Conservation (phyloP, 805 yeast species). For the Barnettozyma californica region DNA sequence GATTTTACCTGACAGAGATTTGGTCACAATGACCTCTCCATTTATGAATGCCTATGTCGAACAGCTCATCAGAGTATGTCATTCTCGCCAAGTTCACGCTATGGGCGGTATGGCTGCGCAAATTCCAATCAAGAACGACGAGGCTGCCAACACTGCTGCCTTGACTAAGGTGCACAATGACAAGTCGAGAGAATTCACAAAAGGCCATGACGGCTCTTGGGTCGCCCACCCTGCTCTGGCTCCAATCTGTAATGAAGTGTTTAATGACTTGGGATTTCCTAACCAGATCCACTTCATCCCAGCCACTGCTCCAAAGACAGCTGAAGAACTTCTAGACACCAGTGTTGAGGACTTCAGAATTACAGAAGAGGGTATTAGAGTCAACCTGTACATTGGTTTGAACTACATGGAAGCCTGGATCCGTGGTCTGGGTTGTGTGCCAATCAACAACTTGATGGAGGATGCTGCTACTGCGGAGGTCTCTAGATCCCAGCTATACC, state of each 20-base stretch:
- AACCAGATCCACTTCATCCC: conserved; percentile 60
- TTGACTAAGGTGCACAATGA: conserved; percentile 69
- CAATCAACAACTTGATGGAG: conserved; percentile 82
- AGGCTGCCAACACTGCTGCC: conserved; percentile 55
- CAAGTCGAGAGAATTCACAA: conserved; percentile 67
- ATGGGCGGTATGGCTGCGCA: conserved; percentile 93
- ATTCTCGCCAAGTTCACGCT: conserved; percentile 75
- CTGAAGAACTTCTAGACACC: conserved; percentile 59
- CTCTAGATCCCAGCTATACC: conserved; percentile 74
- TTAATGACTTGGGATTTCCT: conserved; percentile 76
- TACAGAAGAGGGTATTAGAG: conserved; percentile 65
- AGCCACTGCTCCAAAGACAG: conserved; percentile 37
- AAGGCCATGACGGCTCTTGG: conserved; percentile 89
- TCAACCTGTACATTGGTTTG: conserved; percentile 70
- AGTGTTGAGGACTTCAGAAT: conserved; percentile 55
- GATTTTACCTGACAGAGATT: conserved; percentile 73
- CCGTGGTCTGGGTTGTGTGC: conserved; percentile 80
- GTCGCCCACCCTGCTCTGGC: conserved; percentile 84
- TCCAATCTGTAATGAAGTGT: conserved; percentile 65
- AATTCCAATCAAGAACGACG: conserved; percentile 73
- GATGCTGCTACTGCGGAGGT: conserved; percentile 91
- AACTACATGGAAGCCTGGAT: conserved; percentile 85
- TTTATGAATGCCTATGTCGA: conserved; percentile 77
- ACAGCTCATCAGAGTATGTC: conserved; percentile 67
- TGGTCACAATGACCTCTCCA: conserved; percentile 75